A percentile compares a stretch with the other conserved stretches of the same genome.
These are phyloP conservation scores for Zymoseptoria brevis DNA, from an alignment of 2,329 filamentous ascomycete species.

Conservation along the genomic window DNA sequence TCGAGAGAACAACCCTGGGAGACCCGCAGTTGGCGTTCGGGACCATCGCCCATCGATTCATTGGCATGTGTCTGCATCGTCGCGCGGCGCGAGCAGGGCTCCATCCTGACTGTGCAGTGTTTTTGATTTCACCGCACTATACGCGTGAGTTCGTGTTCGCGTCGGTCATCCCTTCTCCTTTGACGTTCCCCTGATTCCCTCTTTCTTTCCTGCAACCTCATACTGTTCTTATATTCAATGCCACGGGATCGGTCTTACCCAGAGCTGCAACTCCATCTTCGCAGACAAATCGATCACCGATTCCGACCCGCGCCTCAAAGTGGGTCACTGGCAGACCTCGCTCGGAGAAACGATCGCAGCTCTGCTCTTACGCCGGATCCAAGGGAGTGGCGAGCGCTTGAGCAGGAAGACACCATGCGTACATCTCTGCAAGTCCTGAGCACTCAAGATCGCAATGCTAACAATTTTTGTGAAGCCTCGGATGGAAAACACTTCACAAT, in stretches of 20 bases:
- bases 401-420: background rate
- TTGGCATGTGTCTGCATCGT: background rate
- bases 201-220: too few relatives aligned
- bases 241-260: background rate
- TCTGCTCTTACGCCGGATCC: background rate
- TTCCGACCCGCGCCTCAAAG: background rate
- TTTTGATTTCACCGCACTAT: background rate
- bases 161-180: background rate
- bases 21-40: background rate
- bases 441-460: background rate
- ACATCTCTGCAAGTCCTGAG: background rate
- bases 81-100: background rate
- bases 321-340: background rate
- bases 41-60: background rate
- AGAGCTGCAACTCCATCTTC: background rate
- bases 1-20: background rate
- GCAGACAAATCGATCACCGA: background rate
- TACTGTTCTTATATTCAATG: background rate
- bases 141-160: background rate
- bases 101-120: background rate
- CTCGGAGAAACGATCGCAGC: background rate
- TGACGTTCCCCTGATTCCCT: background rate
- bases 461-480: background rate
- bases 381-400: background rate
- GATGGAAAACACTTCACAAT: too few relatives aligned